Percentiles rank a stretch among this genome's conserved stretches.
Evolutionary conservation across 371 early-diverging fungal species (phyloP).

Genomic region (Encephalitozoon cuniculi): DNA sequence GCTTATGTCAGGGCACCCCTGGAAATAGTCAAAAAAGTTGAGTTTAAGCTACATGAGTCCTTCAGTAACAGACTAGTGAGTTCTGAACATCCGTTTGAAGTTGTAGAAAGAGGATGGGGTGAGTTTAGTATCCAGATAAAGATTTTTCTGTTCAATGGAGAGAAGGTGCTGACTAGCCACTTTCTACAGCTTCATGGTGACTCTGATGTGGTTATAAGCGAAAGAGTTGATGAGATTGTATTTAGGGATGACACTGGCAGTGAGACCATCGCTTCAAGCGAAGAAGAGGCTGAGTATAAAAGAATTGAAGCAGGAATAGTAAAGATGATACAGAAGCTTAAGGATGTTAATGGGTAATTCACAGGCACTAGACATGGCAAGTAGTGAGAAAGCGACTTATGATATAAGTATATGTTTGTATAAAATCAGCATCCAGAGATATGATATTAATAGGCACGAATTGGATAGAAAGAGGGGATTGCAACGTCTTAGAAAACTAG

Average conservation of each 20-base stretch:
- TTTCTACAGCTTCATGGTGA: conserved; percentile 47
- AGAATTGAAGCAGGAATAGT: conserved; percentile 42
- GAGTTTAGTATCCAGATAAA: conserved; percentile 88
- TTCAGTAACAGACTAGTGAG: conserved; percentile 73
- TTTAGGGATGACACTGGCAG: conserved; percentile 27
- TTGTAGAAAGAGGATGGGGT: conserved; percentile 91
- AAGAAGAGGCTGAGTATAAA: conserved; percentile 47
- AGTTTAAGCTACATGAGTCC: conserved; percentile 85
- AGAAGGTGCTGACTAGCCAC: conserved; percentile 34
- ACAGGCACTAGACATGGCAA: no score
- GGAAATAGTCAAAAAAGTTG: conserved; percentile 72
- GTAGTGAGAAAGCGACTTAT: no score
- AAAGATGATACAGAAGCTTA: conserved; percentile 26
- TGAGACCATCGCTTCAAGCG: neutral
- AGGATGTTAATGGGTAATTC: conserved; percentile 20
- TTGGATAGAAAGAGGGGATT: no score
- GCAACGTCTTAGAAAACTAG: no score
- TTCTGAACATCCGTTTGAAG: conserved; percentile 78
- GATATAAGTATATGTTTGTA: neutral
- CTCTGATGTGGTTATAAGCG: conserved; percentile 21
- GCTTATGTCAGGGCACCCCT: conserved; percentile 75
- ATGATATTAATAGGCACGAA: no score
- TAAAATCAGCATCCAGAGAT: no score
- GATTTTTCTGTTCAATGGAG: conserved; percentile 61
- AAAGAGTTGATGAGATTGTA: conserved; percentile 41